A percentile compares a stretch with the other conserved stretches of the same genome.
phyloP scores from a whole-genome alignment of 139 green algal species.

The Chlamydomonas incerta region DNA sequence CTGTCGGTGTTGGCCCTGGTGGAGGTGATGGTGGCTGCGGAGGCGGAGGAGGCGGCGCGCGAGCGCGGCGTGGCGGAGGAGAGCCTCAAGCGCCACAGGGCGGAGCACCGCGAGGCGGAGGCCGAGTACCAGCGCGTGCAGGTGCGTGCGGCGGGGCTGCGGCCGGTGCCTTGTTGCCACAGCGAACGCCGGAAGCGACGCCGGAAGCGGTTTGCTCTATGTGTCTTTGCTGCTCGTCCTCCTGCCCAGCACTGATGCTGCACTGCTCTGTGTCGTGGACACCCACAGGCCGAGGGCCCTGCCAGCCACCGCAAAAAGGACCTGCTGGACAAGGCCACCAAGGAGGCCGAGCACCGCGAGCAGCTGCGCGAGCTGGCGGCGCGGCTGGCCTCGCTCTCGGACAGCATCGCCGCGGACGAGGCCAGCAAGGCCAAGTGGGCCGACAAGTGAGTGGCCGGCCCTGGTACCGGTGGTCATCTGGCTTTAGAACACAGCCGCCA shows the following conservation, averaged over 20 bases:
- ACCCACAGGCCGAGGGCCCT: constrained; percentile 68
- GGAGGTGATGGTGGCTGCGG: constrained; percentile 75
- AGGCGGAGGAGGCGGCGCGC: constrained; percentile 59
- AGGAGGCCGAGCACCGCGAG: constrained; percentile 88
- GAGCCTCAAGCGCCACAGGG: constrained; percentile 53
- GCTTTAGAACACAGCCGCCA: too few species aligned
- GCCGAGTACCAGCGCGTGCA: constrained; percentile 65
- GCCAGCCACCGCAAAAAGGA: constrained; percentile 80
- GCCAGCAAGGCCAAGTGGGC: constrained; percentile 38
- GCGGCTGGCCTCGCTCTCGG: constrained; percentile 17
- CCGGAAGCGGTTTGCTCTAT: too few species aligned
- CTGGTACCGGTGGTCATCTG: too few species aligned
- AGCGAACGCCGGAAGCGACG: too few species aligned
- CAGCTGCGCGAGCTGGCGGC: constrained; percentile 67
- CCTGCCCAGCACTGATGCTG: too few species aligned
- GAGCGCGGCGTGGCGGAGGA: constrained; percentile 63
- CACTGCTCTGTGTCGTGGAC: too few species aligned
- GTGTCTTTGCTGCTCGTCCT: too few species aligned
- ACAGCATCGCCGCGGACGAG: constrained; percentile 49
- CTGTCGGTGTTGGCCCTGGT: constrained; percentile 71
- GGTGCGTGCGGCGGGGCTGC: too few species aligned
- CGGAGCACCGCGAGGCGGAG: constrained; percentile 63
- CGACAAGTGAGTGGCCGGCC: constrained; percentile 44
- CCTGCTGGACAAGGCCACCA: constrained; percentile 82
- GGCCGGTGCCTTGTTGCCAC: too few species aligned